Conservation (phyloP, 1,139 yeast genomes). For the Yamadazyma blattariae region DNA sequence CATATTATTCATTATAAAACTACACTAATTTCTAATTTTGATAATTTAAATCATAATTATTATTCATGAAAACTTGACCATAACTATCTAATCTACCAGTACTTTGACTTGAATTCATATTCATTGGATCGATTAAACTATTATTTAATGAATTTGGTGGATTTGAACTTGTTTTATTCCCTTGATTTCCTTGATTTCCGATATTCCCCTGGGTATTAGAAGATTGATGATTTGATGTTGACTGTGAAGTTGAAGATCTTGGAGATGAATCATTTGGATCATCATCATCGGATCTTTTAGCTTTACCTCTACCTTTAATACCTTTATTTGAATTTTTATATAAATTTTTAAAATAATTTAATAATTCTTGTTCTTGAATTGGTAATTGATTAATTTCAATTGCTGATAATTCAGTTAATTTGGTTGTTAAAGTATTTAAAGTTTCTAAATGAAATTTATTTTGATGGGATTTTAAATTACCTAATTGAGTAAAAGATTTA, state of each 20-base stretch:
- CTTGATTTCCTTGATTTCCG: neutral
- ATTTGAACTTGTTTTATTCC: neutral
- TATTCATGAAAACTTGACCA: slow-evolving; percentile 4
- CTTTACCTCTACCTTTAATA: slow-evolving; percentile 82
- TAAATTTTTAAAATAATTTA: slow-evolving; percentile 73
- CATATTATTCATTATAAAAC: too few species aligned
- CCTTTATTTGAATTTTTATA: slow-evolving; percentile 90
- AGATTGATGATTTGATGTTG: neutral
- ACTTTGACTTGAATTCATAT: neutral
- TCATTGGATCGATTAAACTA: neutral
- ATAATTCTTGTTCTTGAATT: slow-evolving; percentile 60
- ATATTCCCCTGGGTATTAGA: neutral
- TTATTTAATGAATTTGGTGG: neutral
- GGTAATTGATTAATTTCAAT: slow-evolving; percentile 51
- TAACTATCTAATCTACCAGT: slow-evolving; percentile 2
- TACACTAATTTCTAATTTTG: slow-evolving; percentile 2
- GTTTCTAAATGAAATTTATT: slow-evolving; percentile 81
- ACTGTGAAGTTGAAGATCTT: neutral
- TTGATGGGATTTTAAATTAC: slow-evolving; percentile 91
- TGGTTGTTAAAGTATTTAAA: slow-evolving; percentile 60
- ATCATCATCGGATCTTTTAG: slow-evolving; percentile 1
- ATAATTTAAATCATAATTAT: slow-evolving; percentile 4
- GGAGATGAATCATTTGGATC: neutral
- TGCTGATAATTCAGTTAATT: slow-evolving; percentile 55
- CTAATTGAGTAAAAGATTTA: slow-evolving; percentile 86